phyloP scores from a whole-genome alignment of 2,329 filamentous ascomycete species.

The Alternaria triticina region DNA sequence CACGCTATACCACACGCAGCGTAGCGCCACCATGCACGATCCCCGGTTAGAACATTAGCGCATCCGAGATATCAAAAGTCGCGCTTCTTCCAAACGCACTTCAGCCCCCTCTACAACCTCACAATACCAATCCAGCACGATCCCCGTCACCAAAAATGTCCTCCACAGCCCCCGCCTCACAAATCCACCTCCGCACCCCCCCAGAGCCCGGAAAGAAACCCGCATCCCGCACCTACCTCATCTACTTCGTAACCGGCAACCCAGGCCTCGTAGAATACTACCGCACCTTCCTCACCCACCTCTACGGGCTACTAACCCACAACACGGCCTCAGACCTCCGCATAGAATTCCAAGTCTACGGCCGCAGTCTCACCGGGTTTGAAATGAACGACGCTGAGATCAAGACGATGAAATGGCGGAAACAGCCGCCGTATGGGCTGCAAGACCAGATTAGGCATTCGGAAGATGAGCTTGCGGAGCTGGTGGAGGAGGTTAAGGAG shows the following conservation, averaged over 20 bases:
- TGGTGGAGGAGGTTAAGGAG: slow-evolving; percentile 41
- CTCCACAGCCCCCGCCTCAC: slow-evolving; percentile 20
- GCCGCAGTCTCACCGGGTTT: slow-evolving; percentile 53
- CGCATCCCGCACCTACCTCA: slow-evolving; percentile 52
- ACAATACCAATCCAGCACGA: too few relatives aligned
- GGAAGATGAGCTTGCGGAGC: slow-evolving; percentile 50
- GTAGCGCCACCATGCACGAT: neutral
- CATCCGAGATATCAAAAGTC: slow-evolving; percentile 19
- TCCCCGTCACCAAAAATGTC: too few relatives aligned
- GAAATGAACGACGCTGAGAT: slow-evolving; percentile 38
- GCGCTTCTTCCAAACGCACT: slow-evolving; percentile 11
- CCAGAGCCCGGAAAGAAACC: slow-evolving; percentile 26
- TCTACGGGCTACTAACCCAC: slow-evolving; percentile 62
- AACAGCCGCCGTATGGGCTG: slow-evolving; percentile 50
- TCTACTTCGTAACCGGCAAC: slow-evolving; percentile 79
- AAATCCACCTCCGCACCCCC: slow-evolving; percentile 33
- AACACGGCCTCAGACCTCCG: slow-evolving; percentile 21
- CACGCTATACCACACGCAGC: neutral
- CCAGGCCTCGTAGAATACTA: slow-evolving; percentile 80
- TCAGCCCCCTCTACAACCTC: neutral
- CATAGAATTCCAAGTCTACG: slow-evolving; percentile 48
- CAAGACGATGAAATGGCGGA: slow-evolving; percentile 29
- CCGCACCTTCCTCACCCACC: slow-evolving; percentile 65
- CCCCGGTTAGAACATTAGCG: slow-evolving; percentile 13
- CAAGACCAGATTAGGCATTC: slow-evolving; percentile 59